Evolutionary conservation across 2,329 filamentous ascomycete genomes (phyloP), one percentile per base, ranked within the genome.

Genomic region (Colletotrichum sp.): DNA sequence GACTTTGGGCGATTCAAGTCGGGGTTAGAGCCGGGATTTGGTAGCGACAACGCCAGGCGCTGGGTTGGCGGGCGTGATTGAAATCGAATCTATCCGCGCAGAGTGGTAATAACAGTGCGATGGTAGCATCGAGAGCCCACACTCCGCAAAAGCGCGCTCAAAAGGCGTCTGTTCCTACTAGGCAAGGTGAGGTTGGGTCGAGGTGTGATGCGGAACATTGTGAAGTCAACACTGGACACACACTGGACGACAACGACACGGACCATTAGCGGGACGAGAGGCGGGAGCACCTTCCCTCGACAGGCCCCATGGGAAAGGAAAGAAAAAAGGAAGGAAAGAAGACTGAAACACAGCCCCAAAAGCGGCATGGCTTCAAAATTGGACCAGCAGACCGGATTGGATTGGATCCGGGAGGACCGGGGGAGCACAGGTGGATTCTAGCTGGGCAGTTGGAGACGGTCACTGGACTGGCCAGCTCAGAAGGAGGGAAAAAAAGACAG

Each of bases 331-430:
- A 71, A 52, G 68, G 69, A 67, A 39, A 39, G 21, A 55, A 39
- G 62, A 65, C 73, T 73, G 73, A 73, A 76, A 73, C 69, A 76
- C 28, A 16, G 65, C 24, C 24, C 63, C 63, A 39, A 64, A 76
- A 44, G 26, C 70, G 70, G 63, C 64, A 73, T 49, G 62, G 71
- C 57, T 21, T 52, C 59, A 57, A 49, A 72, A 49, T 68, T 59
- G 59, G 57, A 69, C 73, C 57, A 73, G 64, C 55, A 73, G 55
- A 65, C 63, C 64, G 69, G 69, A 63, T 66, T 68, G 69, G 30
- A 69, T 30, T 72, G 69, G 21, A 69, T 63, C 63, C 73, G 69
- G 64, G 30, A 76, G 69, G 44, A 55, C 52, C 63, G 24, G 39
- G 69, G 34, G 13, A 34, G 30, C 30, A 68, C 65, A 68, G 44